Percentiles rank a stretch among this genome's conserved stretches.
phyloP scores from a whole-genome alignment of 345 rosid species.

The Limnanthes douglasii region DNA sequence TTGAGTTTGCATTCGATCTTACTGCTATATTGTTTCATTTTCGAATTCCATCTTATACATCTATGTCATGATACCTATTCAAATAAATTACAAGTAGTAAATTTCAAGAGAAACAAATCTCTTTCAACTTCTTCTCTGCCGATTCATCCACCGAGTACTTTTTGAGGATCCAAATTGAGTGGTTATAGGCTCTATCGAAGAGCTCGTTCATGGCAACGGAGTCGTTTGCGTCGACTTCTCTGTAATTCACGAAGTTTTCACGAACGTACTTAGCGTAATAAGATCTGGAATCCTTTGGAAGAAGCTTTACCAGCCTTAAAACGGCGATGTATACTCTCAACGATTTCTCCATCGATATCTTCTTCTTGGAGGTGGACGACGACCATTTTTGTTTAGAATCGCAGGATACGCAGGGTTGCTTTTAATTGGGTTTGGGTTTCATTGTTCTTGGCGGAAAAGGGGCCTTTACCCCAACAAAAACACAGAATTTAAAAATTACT shows the following conservation, averaged over 20 bases:
- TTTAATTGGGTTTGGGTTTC: too few relatives aligned
- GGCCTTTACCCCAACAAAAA: too few relatives aligned
- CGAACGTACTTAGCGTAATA: conserved; percentile 88
- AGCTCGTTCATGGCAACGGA: conserved; percentile 54
- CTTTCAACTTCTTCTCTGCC: conserved; percentile 41
- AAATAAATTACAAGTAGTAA: too few relatives aligned
- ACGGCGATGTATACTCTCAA: conserved; percentile 64
- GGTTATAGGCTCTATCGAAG: conserved; percentile 68
- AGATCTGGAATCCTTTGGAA: conserved; percentile 64
- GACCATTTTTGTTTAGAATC: too few relatives aligned
- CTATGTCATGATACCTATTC: too few relatives aligned
- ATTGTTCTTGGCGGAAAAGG: too few relatives aligned
- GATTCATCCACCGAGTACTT: conserved; percentile 87
- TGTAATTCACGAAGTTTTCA: conserved; percentile 81
- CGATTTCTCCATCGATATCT: conserved; percentile 84
- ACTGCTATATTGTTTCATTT: too few relatives aligned
- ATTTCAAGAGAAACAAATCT: conserved; percentile 34
- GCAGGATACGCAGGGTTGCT: too few relatives aligned
- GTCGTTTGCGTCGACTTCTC: conserved; percentile 50
- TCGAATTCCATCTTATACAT: too few relatives aligned
- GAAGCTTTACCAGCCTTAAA: conserved; percentile 56
- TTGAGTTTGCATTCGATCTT: too few relatives aligned
- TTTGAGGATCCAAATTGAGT: conserved; percentile 86
- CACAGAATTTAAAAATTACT: too few relatives aligned
- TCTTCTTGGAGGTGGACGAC: too few relatives aligned